These are phyloP conservation scores for Eucalyptus sp. DNA, from an alignment of 345 rosid genomes.

Conservation along the genomic window DNA sequence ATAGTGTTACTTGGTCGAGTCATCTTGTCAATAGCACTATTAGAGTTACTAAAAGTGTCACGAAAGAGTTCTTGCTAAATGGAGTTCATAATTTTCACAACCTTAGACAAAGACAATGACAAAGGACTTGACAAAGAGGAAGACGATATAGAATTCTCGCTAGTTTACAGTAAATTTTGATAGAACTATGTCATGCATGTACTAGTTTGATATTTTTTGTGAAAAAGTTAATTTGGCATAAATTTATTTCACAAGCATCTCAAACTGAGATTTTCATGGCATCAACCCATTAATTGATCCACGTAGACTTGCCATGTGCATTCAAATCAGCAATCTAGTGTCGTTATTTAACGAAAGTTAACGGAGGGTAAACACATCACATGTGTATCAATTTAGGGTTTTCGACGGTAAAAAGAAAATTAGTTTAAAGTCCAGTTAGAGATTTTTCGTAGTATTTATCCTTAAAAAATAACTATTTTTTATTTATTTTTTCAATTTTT, in stretches of 20 bases:
- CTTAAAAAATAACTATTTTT: too few species aligned
- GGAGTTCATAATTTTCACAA: background rate
- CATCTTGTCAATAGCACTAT: background rate
- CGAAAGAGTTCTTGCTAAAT: background rate
- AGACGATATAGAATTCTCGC: background rate
- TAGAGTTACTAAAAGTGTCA: background rate
- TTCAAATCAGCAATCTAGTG: too few species aligned
- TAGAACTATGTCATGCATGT: fast-evolving
- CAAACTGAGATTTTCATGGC: fast-evolving
- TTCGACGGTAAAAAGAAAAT: too few species aligned
- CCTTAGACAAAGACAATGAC: background rate
- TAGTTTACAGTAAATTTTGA: background rate
- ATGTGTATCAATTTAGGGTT: too few species aligned
- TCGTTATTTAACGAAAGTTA: fast-evolving
- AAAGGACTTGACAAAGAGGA: background rate
- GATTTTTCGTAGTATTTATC: too few species aligned
- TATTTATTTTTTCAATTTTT: too few species aligned
- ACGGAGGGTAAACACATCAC: too few species aligned
- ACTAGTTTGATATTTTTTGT: too few species aligned
- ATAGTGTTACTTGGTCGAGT: background rate
- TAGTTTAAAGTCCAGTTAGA: too few species aligned
- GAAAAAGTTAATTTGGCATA: background rate
- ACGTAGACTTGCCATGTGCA: too few species aligned
- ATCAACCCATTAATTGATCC: too few species aligned
- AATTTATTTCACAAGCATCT: background rate